Evolutionary conservation across 768 basidiomycete genomes (phyloP).

Genomic region (Pisolithus albus): DNA sequence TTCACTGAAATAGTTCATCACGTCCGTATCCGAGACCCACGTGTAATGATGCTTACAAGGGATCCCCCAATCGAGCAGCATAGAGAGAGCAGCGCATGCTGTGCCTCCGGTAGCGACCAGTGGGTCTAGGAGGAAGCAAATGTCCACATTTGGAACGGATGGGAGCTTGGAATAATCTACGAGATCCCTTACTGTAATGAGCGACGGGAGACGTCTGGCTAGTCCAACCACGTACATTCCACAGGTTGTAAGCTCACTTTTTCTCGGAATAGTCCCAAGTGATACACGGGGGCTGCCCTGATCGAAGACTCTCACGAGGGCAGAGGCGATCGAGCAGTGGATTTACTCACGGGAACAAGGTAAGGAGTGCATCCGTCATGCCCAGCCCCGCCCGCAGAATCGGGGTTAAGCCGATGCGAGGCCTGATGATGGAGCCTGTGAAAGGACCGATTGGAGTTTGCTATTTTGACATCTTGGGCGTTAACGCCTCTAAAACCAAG

Average conservation of each 20-base stretch:
- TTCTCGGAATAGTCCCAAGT: conserved; percentile 85
- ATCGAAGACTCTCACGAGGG: not conserved
- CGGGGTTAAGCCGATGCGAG: conserved; percentile 79
- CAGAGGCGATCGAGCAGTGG: conserved; percentile 1
- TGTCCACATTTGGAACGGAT: conserved; percentile 63
- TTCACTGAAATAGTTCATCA: conserved; percentile 33
- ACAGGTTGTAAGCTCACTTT: conserved; percentile 85
- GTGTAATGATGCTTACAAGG: conserved; percentile 38
- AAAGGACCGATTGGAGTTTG: conserved; percentile 76
- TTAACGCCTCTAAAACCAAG: not conserved
- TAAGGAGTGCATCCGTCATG: conserved; percentile 84
- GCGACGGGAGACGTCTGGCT: not conserved
- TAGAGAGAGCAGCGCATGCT: conserved; percentile 76
- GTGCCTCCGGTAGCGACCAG: conserved; percentile 94
- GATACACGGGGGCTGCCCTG: conserved; percentile 80
- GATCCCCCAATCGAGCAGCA: conserved; percentile 83
- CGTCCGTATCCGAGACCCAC: not conserved
- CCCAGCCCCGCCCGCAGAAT: conserved; percentile 91
- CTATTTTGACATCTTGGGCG: conserved; percentile 28
- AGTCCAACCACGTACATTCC: conserved; percentile 55
- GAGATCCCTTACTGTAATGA: not conserved
- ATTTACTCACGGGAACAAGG: conserved; percentile 70
- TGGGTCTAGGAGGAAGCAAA: conserved; percentile 86
- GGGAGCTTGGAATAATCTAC: conserved; percentile 93
- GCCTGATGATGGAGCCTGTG: conserved; percentile 67